Evolutionary conservation across 73 alveolate species (phyloP), one percentile per base, ranked within the genome.

Genomic region (Stentor roeselii): DNA sequence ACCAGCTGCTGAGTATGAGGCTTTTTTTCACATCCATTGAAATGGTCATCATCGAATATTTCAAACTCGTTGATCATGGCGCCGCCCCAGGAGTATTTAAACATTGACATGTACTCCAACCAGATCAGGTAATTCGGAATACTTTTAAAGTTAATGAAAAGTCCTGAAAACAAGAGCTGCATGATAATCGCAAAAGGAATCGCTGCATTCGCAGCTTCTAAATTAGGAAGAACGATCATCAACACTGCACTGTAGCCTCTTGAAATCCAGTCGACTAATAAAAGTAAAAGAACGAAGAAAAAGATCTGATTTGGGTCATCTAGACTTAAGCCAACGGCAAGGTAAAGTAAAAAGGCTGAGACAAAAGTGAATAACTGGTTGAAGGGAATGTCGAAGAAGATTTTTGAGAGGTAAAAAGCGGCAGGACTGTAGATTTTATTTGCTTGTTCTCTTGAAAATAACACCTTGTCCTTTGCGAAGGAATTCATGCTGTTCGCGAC

Each of bases 41-140:
- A 21, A 0, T 36, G 27, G 21, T 67, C 41, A n/a, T n/a, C n/a
- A 32, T 67, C 80, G 42, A 36, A 67, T 0, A 21, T 30, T 21
- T 67, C 21, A 67, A 67, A 34, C 34, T 67, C 80, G 34, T 67
- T 67, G 14, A 30, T 67, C 80, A 67, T 67, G 21, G 80, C 80
- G 11, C 50, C 80, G 11, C 80, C 41, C 80, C 80, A 67, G 1
- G 80, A 67, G 41, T 67, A 67, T 67, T 67, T 67, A 34, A 67
- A 67, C 80, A 67, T 67, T 40, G 84, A 76, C 36, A 76, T 37
- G 34, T 76, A 39, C 2, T 76, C 74, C 14, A 76, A 32, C 84
- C 84, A 76, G 37, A 39, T 39, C 30, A 76, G 34, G 2, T 76
- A 76, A 39, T 15, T n/a, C 30, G 84, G 84, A 2, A 39, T 39